A percentile compares a stretch with the other conserved stretches of the same genome.
These are phyloP conservation scores for Mycena galopus DNA, from an alignment of 768 basidiomycete genomes.

Conservation along the genomic window DNA sequence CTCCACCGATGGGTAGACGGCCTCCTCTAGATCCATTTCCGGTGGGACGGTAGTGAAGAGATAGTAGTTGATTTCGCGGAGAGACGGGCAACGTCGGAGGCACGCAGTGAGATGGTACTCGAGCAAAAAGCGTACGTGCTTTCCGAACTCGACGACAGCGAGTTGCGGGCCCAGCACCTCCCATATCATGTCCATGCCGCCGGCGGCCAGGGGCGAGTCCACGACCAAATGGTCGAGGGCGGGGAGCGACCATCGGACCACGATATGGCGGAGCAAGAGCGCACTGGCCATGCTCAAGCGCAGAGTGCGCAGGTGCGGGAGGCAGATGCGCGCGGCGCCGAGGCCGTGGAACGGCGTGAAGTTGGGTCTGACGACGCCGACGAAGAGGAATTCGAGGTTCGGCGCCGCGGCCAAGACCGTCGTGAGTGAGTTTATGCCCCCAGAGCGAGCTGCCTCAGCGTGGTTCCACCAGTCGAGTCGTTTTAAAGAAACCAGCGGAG, in stretches of 20 bases:
- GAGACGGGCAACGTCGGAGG: slow-evolving; percentile 59
- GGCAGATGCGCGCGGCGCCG: slow-evolving; percentile 45
- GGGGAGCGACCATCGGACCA: slow-evolving; percentile 64
- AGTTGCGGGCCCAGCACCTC: slow-evolving; percentile 63
- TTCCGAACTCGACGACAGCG: slow-evolving; percentile 69
- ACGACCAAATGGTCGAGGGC: slow-evolving; percentile 64
- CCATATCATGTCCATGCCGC: slow-evolving; percentile 62
- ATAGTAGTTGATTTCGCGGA: slow-evolving; percentile 69
- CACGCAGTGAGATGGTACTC: slow-evolving; percentile 62
- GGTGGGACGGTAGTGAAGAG: slow-evolving; percentile 60
- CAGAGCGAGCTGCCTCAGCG: slow-evolving; percentile 67
- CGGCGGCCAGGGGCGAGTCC: slow-evolving; percentile 58
- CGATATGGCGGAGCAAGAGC: slow-evolving; percentile 64
- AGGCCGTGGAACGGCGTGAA: slow-evolving; percentile 39
- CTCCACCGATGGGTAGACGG: slow-evolving; percentile 49
- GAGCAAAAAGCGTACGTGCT: slow-evolving; percentile 65
- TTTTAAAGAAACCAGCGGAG: slow-evolving; percentile 63
- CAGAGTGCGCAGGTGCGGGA: slow-evolving; percentile 66
- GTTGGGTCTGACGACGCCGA: slow-evolving; percentile 60
- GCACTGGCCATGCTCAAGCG: slow-evolving; percentile 64
- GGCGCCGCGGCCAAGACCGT: slow-evolving; percentile 67
- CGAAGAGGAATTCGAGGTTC: slow-evolving; percentile 68
- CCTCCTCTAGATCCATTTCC: background rate
- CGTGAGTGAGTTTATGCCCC: slow-evolving; percentile 73
- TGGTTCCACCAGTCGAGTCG: slow-evolving; percentile 81